phyloP scores from a whole-genome alignment of 805 yeast genomes.

The Torulaspora franciscae region DNA sequence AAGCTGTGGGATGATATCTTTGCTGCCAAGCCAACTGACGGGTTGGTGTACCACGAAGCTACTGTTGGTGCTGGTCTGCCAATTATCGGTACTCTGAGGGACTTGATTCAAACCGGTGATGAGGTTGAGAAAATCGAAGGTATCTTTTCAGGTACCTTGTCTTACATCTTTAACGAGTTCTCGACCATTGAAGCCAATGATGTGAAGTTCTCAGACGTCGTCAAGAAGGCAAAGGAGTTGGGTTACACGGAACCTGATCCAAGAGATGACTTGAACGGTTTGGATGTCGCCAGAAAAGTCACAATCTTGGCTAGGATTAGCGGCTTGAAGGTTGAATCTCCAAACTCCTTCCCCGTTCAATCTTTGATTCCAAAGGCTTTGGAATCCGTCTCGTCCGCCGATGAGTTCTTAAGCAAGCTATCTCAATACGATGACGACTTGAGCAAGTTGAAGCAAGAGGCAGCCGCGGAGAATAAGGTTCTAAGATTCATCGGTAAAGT shows the following conservation, averaged over 20 bases:
- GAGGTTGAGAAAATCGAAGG: conserved; percentile 90
- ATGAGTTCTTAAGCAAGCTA: conserved; percentile 72
- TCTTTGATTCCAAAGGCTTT: conserved; percentile 85
- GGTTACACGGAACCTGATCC: conserved; percentile 99
- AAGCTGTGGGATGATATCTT: conserved; percentile 74
- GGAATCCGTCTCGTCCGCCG: conserved; percentile 65
- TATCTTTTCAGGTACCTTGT: conserved; percentile 90
- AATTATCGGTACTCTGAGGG: conserved; percentile 80
- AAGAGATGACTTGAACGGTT: conserved; percentile 95
- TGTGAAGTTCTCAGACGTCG: conserved; percentile 84
- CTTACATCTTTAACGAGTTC: conserved; percentile 91
- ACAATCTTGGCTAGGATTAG: conserved; percentile 92
- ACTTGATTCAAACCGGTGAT: conserved; percentile 89
- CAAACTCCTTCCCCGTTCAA: conserved; percentile 90
- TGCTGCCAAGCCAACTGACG: conserved; percentile 49
- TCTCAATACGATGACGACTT: conserved; percentile 81
- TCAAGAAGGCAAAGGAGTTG: conserved; percentile 75
- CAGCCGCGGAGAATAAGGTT: conserved; percentile 78
- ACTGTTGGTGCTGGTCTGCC: conserved; percentile 99
- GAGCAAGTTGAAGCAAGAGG: conserved; percentile 71
- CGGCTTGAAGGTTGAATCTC: conserved; percentile 78
- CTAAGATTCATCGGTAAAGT: conserved; percentile 91
- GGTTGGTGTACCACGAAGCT: conserved; percentile 92
- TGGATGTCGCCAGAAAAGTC: conserved; percentile 97
- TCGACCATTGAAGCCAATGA: conserved; percentile 60